A percentile compares a stretch with the other conserved stretches of the same genome.
Conservation (phyloP, 2,329 filamentous ascomycete species). For the Colletotrichum euphorbiae region DNA sequence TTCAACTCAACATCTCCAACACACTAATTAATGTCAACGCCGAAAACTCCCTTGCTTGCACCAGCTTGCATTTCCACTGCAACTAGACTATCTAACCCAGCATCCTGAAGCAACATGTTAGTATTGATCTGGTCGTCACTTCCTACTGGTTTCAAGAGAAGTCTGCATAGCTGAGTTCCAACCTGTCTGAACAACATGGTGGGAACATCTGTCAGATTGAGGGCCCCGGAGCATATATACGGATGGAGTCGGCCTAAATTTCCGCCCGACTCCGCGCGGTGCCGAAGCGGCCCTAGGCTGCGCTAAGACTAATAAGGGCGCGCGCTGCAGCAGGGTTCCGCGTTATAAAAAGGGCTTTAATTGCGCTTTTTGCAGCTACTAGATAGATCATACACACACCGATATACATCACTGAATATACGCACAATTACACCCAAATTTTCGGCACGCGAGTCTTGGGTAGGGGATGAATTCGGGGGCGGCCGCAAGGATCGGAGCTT, state of each 20-base stretch:
- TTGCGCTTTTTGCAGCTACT: too few species aligned
- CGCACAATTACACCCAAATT: too few species aligned
- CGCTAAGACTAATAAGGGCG: too few species aligned
- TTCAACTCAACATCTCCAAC: conserved; percentile 39
- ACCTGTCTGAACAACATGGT: conserved; percentile 31
- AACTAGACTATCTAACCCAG: conserved; percentile 43
- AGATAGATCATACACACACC: too few species aligned
- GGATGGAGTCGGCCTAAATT: too few species aligned
- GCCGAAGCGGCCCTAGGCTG: too few species aligned
- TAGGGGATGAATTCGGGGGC: not conserved
- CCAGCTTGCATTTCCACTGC: conserved; percentile 43
- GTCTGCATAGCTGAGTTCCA: conserved; percentile 36
- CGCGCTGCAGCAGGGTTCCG: too few species aligned
- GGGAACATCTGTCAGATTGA: too few species aligned
- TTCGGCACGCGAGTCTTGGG: not conserved
- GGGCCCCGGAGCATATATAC: too few species aligned
- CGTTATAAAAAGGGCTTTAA: too few species aligned
- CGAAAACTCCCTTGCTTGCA: conserved; percentile 42
- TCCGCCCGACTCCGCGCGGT: too few species aligned
- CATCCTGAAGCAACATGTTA: conserved; percentile 14
- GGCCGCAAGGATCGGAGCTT: not conserved
- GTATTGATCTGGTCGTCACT: conserved; percentile 30
- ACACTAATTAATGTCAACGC: conserved; percentile 42
- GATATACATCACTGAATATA: too few species aligned
- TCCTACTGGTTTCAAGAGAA: conserved; percentile 42